phyloP scores from a whole-genome alignment of 2,329 filamentous ascomycete species.

The Uncinocarpus reesii region DNA sequence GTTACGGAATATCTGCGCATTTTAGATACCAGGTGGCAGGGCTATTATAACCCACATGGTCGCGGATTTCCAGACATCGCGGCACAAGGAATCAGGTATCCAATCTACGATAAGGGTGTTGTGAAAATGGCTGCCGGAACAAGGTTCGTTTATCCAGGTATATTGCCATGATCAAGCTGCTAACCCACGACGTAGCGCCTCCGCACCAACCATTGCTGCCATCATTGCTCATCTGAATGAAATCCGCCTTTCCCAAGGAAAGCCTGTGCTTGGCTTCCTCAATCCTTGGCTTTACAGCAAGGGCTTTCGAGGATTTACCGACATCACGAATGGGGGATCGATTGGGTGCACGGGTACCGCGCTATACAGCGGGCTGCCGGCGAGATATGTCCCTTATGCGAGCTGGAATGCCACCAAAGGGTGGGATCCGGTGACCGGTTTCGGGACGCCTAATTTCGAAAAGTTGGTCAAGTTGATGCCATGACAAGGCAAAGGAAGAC shows the following conservation, averaged over 20 bases:
- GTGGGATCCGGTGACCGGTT: slow-evolving; percentile 43
- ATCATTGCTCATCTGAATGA: slow-evolving; percentile 57
- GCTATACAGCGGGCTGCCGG: slow-evolving; percentile 11
- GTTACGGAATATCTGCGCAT: slow-evolving; percentile 39
- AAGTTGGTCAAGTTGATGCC: slow-evolving; percentile 14
- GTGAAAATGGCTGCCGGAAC: slow-evolving; percentile 40
- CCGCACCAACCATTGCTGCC: slow-evolving; percentile 52
- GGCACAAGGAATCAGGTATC: slow-evolving; percentile 42
- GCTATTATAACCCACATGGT: slow-evolving; percentile 43
- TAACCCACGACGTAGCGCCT: slow-evolving; percentile 34
- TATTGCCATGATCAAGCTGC: background rate
- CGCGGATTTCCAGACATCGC: slow-evolving; percentile 54
- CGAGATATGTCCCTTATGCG: slow-evolving; percentile 32
- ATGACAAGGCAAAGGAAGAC: background rate
- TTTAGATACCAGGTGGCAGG: slow-evolving; percentile 32
- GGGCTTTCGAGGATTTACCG: slow-evolving; percentile 38
- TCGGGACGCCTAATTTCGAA: slow-evolving; percentile 27
- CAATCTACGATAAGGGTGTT: slow-evolving; percentile 32
- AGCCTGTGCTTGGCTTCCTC: slow-evolving; percentile 47
- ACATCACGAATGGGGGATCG: slow-evolving; percentile 38
- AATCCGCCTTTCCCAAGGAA: slow-evolving; percentile 45
- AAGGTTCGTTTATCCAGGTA: slow-evolving; percentile 10
- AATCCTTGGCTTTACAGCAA: slow-evolving; percentile 51
- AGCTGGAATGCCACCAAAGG: slow-evolving; percentile 43
- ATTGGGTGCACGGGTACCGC: background rate